A percentile compares a stretch with the other conserved stretches of the same genome.
phyloP scores from a whole-genome alignment of 352 stramenopile species.

The Phytophthora litchii region DNA sequence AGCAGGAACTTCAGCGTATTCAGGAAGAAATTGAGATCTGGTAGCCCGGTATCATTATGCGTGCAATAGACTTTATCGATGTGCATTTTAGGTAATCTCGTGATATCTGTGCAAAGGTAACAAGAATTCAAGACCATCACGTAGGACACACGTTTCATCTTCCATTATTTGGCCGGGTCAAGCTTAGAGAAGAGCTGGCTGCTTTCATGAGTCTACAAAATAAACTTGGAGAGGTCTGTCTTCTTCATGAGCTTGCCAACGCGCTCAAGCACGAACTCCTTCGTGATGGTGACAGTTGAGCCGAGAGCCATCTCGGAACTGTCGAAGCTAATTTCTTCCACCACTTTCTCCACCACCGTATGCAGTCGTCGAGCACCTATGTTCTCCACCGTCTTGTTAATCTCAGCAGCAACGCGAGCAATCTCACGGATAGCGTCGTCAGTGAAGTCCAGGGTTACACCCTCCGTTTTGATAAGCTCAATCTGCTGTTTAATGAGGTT shows the following conservation, averaged over 20 bases:
- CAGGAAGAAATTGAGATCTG: slow-evolving; percentile 84
- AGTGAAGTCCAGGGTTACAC: slow-evolving; percentile 95
- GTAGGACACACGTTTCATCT: slow-evolving; percentile 24
- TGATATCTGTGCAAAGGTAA: neutral
- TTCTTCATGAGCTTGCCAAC: slow-evolving; percentile 95
- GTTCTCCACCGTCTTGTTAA: slow-evolving; percentile 98
- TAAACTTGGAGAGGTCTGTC: slow-evolving; percentile 98
- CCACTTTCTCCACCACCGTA: slow-evolving; percentile 97
- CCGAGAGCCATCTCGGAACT: slow-evolving; percentile 91
- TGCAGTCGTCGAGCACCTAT: slow-evolving; percentile 98
- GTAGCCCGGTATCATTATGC: slow-evolving; percentile 30
- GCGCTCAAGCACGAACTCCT: slow-evolving; percentile 94
- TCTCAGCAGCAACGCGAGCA: slow-evolving; percentile 92
- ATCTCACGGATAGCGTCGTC: slow-evolving; percentile 98
- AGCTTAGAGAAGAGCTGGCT: slow-evolving; percentile 15
- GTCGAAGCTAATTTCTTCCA: slow-evolving; percentile 99
- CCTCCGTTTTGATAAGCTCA: slow-evolving; percentile 97
- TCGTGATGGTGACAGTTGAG: slow-evolving; percentile 91
- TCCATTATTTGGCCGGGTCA: slow-evolving; percentile 23
- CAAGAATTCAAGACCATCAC: neutral
- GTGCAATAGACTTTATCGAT: slow-evolving; percentile 11
- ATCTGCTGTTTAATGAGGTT: slow-evolving; percentile 99
- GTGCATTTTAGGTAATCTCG: no score
- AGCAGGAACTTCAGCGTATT: slow-evolving; percentile 77
- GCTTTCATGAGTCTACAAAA: slow-evolving; percentile 88